Base-by-base conservation (phyloP, 768 basidiomycete genomes). In the Lanmaoa pseudosensibilis region DNA sequence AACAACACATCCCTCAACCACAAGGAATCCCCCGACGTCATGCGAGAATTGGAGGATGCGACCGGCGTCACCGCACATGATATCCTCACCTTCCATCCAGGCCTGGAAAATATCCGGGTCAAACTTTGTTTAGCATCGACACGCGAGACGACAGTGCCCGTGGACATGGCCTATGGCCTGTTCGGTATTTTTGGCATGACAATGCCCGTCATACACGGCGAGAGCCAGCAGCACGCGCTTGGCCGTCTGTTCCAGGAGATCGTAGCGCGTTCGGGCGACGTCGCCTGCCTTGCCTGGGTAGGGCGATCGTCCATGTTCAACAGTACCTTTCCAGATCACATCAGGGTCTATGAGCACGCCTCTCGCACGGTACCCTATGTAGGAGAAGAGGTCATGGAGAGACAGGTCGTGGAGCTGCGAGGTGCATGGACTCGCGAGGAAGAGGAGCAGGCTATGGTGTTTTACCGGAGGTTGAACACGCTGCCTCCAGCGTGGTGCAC, bases 101-200 rank as follows among this genome's bases (percentile, higher is more conserved):
- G 62, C 4, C 39, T 13, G 2, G 47, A 62, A 27, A 39, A 62
- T 4, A 36, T 56, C 21, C 34, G 37, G 6, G 45, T 59, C 34
- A 66, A 66, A n/a, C 57, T 66, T 46, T 59, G 44, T 25, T 49
- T 67, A 13, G 62, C 65, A 16, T 66, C 65, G 25, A 62, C 57
- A 4, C 59, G 65, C 27, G 56, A 65, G 37, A 67, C 65, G 21
- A 67, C 52, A 12, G 41, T 44, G 2, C 54, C 51, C 0, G 65
- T 40, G 10, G 65, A 66, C 41, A 62, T 59, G 62, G 65, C 65
- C 4, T 66, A 66, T 10, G 49, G 59, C 10, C 56, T 66, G 6
- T 59, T 67, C 30, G 65, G 65, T 4, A 54, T 66, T 6, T 67
- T 66, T 33, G 65, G 55, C 12, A 7, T 65, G 27, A 54, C 46